Percentiles rank a stretch among this genome's conserved stretches.
Conservation (phyloP, 805 yeast species). For the Cyberlindnera mrakii region DNA sequence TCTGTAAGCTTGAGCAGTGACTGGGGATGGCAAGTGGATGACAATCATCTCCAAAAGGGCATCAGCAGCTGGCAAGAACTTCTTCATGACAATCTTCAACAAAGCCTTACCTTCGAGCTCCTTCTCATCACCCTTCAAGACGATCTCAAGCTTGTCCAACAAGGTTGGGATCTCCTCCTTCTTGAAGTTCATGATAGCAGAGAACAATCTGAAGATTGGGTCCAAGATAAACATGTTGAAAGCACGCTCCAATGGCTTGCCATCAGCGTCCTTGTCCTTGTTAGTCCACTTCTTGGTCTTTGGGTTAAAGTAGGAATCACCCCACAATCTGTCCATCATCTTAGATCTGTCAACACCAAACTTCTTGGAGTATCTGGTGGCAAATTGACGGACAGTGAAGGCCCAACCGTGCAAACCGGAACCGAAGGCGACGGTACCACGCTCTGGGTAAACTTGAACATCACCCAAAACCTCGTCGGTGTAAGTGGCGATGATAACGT, state of each 20-base stretch:
- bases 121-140: constrained; percentile 93
- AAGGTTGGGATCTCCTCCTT: constrained; percentile 92
- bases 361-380: constrained; percentile 96
- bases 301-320: constrained; percentile 99
- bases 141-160: constrained; percentile 89
- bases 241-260: constrained; percentile 95
- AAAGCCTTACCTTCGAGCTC: constrained; percentile 98
- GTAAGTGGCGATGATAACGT: constrained; percentile 96
- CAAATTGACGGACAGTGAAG: constrained; percentile 98
- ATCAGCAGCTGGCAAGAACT: constrained; percentile 99
- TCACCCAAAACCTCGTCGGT: constrained; percentile 89
- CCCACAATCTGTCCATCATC: constrained; percentile 99
- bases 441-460: constrained; percentile 96
- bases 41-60: constrained; percentile 98
- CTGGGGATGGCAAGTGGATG: constrained; percentile 98
- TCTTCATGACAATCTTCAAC: constrained; percentile 97
- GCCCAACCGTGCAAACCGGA: constrained; percentile 99
- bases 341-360: constrained; percentile 97
- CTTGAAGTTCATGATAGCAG: constrained; percentile 98
- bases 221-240: constrained; percentile 98
- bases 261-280: constrained; percentile 93
- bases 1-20: constrained; percentile 98
- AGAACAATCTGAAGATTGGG: constrained; percentile 96
- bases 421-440: constrained; percentile 99
- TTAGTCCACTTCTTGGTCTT: constrained; percentile 99